Evolutionary conservation across 768 basidiomycete species (phyloP), one percentile per base, ranked within the genome.

Genomic region (Panaeolus cyanescens): DNA sequence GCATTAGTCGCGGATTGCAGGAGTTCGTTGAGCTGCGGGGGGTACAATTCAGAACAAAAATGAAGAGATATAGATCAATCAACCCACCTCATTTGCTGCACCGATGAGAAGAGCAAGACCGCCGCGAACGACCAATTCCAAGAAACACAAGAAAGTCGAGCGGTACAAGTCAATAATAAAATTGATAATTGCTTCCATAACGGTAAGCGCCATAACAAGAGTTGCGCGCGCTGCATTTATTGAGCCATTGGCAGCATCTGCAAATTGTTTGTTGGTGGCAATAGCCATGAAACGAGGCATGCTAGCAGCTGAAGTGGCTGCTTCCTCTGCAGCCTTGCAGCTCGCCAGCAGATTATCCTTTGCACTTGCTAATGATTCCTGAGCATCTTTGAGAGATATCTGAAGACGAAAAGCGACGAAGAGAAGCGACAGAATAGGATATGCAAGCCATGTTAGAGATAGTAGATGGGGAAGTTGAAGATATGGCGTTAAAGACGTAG

Each of bases 151-250:
- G 69, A 96, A 89, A 3, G 96, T 92, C 3, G 95, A 96, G 37
- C 95, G 90, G 71, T 97, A 99, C 50, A 90, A 85, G 75, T 94
- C 91, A 65, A 99, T 85, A 64, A 97, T 84, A 74, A 99, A 98
- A 68, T 92, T 94, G 75, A 95, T 89, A 68, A 96, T 84, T 0
- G 82, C 87, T 71, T 97, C 93, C 85, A 96, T 90, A 34, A 88
- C 79, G 0, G 92, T 96, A 59, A 98, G 77, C 2, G 92, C 76
- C 37, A 93, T 76, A 33, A 90, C 77, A 56, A 97, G 82, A 5
- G 89, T 83, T 9, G 80, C 86, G 20, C 92, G 89, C 17, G 94
- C 89, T 22, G 83, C 92, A 58, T 89, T 80, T 74, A 97, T 83
- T 0, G 88, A 85, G 13, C 82, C 92, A 67, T 96, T 94, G 59